Evolutionary conservation across 352 stramenopile species (phyloP), one percentile per base, ranked within the genome.

Genomic region (Globisporangium nagaii): DNA sequence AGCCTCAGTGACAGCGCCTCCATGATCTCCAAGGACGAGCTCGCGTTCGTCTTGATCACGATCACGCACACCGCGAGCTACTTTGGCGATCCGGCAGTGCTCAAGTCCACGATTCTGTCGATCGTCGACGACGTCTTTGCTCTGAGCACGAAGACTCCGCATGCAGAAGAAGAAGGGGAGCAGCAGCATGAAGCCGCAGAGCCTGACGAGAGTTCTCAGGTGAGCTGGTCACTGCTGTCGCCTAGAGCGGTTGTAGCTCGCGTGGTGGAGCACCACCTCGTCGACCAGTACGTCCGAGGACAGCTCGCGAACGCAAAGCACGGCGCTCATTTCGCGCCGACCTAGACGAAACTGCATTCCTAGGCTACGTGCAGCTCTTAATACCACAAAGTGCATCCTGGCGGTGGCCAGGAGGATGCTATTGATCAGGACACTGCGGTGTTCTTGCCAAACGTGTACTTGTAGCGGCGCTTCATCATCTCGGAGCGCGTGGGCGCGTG

Each of bases 391-490:
- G n/a, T n/a, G n/a, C n/a, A n/a, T n/a, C 27, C 27, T 37, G 32
- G 24, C 4, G 28, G 17, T n/a, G 3, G 11, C 19, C 47, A 53
- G 10, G 17, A n/a, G n/a, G n/a, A n/a, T n/a, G n/a, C n/a, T n/a
- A n/a, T n/a, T n/a, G n/a, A n/a, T n/a, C n/a, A n/a, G n/a, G n/a
- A n/a, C n/a, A n/a, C n/a, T n/a, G n/a, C n/a, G n/a, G n/a, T n/a
- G n/a, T n/a, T 28, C 27, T 70, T 75, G 7, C 61, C 75, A 35
- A 71, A 75, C 12, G 68, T 77, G 48, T 84, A 83, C 51, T 68
- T 66, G 46, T 66, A 70, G 13, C 76, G 57, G 8, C 76, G 71
- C 25, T 70, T 67, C 69, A 87, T 87, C 74, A 85, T 84, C 43
- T 85, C 66, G 2, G 67, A 81, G 28, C 70, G 58, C 8, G 53